Base-by-base conservation (phyloP, 2,329 filamentous ascomycete species). In the Colletotrichum somersetense region DNA sequence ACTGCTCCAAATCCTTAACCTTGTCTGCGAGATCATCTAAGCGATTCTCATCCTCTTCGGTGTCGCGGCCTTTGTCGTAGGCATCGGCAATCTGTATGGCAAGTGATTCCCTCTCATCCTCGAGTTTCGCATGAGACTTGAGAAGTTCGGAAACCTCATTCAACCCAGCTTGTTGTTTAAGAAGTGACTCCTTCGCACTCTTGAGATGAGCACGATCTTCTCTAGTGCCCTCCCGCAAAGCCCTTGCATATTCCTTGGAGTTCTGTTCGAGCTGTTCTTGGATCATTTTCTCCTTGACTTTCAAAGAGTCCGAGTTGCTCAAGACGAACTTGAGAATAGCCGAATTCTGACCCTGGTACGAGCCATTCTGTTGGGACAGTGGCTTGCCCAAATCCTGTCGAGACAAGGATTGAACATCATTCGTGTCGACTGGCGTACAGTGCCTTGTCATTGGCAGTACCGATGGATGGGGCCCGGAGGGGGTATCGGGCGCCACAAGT, bases 51-150 rank as follows among this genome's bases (percentile, higher is more conserved):
- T 88, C 86, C 12, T 86, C 84, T 2, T 86, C 84, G 1, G 85
- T 89, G 59, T 89, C 85, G 18, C 85, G 77, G 33, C 84, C 84
- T 12, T 87, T 83, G 18, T 83, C 83, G 72, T 89, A 90, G 0
- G 85, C 85, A 68, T 86, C 80, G 3, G 83, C 82, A 61, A 90
- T 84, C 62, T 83, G 80, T 58, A 83, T 78, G 0, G 86, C 81
- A 30, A 90, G 77, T 7, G 80, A 77, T 70, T 89, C 84, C 56
- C 83, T 83, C 73, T 85, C 83, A 20, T 79, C 78, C 52, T 80
- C 80, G 16, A 89, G 78, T 3, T 80, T 76, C 56, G 80, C 80
- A 70, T 86, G 87, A 2, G 80, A 79, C 30, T 83, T 80, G 67
- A 86, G 78, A n/a, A 85, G 82, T 11, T 75, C 78, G 20, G 79